Percentiles rank a stretch among this genome's conserved stretches.
Conservation (phyloP, 345 rosid species). For the Euclidium syriacum region DNA sequence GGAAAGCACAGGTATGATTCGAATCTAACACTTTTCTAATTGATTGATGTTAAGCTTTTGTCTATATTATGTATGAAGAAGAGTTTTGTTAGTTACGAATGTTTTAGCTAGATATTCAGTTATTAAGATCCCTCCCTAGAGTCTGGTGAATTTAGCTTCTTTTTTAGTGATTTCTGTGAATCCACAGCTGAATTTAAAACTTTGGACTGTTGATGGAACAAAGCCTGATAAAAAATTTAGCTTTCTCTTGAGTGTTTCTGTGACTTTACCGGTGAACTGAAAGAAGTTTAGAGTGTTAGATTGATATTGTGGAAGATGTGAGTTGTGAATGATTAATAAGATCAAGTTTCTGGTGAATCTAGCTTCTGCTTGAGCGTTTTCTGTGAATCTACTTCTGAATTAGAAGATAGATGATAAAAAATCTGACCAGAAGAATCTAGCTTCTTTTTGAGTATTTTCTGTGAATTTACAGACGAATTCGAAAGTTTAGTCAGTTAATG, state of each 20-base stretch:
- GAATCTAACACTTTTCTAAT: neutral
- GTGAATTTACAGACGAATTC: no score
- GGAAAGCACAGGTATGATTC: slow-evolving; percentile 45
- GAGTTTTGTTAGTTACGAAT: neutral
- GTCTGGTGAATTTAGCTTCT: neutral
- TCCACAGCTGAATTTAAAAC: neutral
- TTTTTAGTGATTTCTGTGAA: neutral
- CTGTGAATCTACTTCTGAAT: no score
- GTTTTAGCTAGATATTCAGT: neutral
- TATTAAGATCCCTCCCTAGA: neutral
- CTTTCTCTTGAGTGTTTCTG: neutral
- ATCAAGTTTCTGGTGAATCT: no score
- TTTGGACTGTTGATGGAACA: neutral
- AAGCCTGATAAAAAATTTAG: neutral
- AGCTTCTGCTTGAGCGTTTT: no score
- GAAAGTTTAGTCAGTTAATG: no score
- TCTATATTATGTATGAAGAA: neutral
- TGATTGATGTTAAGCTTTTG: neutral
- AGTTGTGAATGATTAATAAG: no score
- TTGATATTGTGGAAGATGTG: no score
- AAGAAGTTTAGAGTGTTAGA: neutral
- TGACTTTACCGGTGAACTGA: neutral
- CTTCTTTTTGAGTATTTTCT: no score
- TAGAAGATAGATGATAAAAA: no score
- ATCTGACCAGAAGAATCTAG: no score